phyloP scores from a whole-genome alignment of 2,329 filamentous ascomycete genomes.

The Pyrenophora teres region DNA sequence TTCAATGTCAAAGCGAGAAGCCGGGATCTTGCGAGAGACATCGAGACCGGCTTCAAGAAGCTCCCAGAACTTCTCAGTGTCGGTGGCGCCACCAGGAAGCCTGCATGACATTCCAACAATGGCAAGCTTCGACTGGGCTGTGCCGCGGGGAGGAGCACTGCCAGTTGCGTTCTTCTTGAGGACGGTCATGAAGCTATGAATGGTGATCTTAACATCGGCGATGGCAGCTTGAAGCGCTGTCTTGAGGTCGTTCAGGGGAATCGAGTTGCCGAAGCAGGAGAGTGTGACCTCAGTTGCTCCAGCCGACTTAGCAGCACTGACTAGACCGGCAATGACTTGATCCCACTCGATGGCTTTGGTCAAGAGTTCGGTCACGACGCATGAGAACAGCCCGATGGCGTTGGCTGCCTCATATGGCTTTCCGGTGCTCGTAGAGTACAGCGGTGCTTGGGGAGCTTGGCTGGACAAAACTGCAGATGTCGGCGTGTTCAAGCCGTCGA shows the following conservation, averaged over 20 bases:
- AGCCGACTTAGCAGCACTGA: constrained; percentile 6
- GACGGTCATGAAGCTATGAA: constrained; percentile 4
- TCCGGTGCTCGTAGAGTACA: constrained; percentile 60
- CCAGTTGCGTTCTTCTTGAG: neutral
- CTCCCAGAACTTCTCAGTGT: constrained; percentile 44
- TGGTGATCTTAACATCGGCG: neutral
- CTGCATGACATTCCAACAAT: constrained; percentile 48
- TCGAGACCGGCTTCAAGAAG: constrained; percentile 36
- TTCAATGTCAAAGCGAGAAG: constrained; percentile 26
- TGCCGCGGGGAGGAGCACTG: neutral
- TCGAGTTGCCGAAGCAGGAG: constrained; percentile 24
- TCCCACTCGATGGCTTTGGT: constrained; percentile 25
- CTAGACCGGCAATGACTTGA: constrained; percentile 19
- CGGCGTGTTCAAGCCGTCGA: constrained; percentile 28
- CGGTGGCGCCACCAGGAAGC: constrained; percentile 33
- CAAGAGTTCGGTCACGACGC: constrained; percentile 21
- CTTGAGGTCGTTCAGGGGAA: constrained; percentile 26
- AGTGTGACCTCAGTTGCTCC: neutral
- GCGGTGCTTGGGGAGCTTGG: constrained; percentile 47
- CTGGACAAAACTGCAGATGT: constrained; percentile 12
- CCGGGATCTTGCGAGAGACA: constrained; percentile 38
- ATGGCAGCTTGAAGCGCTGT: neutral
- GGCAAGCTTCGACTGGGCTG: constrained; percentile 27
- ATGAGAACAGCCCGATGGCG: constrained; percentile 20
- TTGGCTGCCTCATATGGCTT: constrained; percentile 18